Evolutionary conservation across 768 basidiomycete genomes (phyloP), one percentile per base, ranked within the genome.

Genomic region (Coprinopsis cinerea): DNA sequence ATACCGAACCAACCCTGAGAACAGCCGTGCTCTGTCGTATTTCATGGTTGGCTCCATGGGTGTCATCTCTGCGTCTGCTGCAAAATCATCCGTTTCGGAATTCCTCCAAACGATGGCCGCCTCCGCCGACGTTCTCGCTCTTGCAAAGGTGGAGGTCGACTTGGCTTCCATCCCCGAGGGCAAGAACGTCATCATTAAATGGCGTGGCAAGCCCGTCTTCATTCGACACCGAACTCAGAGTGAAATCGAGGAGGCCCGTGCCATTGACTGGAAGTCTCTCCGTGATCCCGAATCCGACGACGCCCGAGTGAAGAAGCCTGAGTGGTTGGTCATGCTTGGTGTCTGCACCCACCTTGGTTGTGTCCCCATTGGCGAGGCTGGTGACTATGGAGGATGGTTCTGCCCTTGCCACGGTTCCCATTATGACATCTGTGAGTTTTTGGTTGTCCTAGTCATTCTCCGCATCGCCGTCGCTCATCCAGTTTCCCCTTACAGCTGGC

Each of bases 161-260:
- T 82, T 99, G 53, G 70, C 72, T 48, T 74, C 70, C 53, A 98
- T 99, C 62, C 96, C 96, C 30, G 92, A 97, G 78, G 93, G 93
- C 68, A 94, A 93, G 81, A 94, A 95, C 65, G 88, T 87, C 58
- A 83, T 95, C 69, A 89, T 94, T 73, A 93, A 97, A 76, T 99
- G 96, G 96, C 89, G 96, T 63, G 96, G 96, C 67, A 99, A 99
- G 78, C 96, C 96, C 56, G 96, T 99, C 48, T 98, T 98, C 77
- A 92, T 99, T 67, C 83, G 96, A 57, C 96, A 99, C 76, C 83
- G 96, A 61, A 99, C 96, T 13, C 61, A 76, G 49, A 78, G 75
- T 49, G 96, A 99, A 75, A 89, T 99, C 59, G 81, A 90, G 55
- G 96, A 99, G 73, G 96, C 96, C 44, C 85, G 89, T 69, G 61